These are phyloP conservation scores for Penicillium bovifimosum DNA, from an alignment of 495 filamentous ascomycete genomes.

Conservation along the genomic window DNA sequence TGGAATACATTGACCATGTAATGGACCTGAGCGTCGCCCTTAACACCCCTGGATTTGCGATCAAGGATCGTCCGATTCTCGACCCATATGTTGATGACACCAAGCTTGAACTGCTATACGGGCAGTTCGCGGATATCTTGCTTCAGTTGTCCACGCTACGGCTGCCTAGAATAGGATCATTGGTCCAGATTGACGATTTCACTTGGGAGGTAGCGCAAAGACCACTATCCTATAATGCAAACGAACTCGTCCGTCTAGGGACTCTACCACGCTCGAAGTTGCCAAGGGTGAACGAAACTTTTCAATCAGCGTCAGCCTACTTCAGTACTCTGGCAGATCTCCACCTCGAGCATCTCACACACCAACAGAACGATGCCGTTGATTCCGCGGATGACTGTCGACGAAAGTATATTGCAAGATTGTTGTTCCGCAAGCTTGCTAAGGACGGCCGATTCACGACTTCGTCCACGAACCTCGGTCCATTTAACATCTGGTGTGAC, in stretches of 20 bases:
- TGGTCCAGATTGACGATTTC: conserved; percentile 21
- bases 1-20: conserved; percentile 33
- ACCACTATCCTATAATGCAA: conserved; percentile 25
- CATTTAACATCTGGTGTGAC: conserved; percentile 30
- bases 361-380: conserved; percentile 9
- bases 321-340: background rate
- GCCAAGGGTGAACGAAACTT: conserved; percentile 27
- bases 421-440: conserved; percentile 29
- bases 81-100: conserved; percentile 27
- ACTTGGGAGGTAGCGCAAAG: conserved; percentile 16
- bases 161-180: conserved; percentile 34
- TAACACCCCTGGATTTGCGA: conserved; percentile 14
- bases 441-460: conserved; percentile 15
- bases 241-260: conserved; percentile 27
- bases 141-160: conserved; percentile 28
- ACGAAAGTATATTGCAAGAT: conserved; percentile 37
- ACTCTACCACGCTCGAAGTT: conserved; percentile 27
- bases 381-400: conserved; percentile 33
- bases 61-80: conserved; percentile 15
- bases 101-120: conserved; percentile 26
- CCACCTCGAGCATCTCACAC: background rate
- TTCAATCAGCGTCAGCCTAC: background rate
- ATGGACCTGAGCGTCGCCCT: conserved; percentile 26
- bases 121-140: conserved; percentile 28
- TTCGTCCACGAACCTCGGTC: conserved; percentile 6